These are phyloP conservation scores for Monosporascus sp. DNA, from an alignment of 2,329 filamentous ascomycete genomes.

Conservation along the genomic window DNA sequence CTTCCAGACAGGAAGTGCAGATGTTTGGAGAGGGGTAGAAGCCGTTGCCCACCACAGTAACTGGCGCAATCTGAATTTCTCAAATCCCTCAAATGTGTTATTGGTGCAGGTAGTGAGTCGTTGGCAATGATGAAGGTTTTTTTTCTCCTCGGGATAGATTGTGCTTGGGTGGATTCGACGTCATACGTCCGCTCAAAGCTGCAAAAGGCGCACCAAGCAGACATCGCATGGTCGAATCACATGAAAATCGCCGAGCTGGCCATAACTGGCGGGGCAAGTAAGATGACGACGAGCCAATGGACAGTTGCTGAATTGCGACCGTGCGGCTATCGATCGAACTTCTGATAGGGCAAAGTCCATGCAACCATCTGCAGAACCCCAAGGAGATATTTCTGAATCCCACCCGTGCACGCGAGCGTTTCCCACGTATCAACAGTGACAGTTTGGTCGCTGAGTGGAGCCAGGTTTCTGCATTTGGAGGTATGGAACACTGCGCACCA, in stretches of 20 bases:
- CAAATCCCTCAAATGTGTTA: too few relatives aligned
- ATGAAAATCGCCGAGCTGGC: constrained; percentile 6
- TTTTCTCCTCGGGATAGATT: too few relatives aligned
- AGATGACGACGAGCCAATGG: constrained; percentile 25
- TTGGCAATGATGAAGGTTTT: too few relatives aligned
- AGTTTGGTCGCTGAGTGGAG: background rate
- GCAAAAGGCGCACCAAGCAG: constrained; percentile 9
- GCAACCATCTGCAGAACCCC: constrained; percentile 12
- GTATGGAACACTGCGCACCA: background rate
- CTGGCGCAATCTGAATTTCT: too few relatives aligned
- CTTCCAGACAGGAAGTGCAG: too few relatives aligned
- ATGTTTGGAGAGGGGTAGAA: too few relatives aligned
- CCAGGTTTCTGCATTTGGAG: constrained; percentile 13
- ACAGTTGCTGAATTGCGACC: constrained; percentile 15
- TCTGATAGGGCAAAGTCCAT: constrained; percentile 18
- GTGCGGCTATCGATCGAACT: constrained; percentile 25
- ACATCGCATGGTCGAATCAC: constrained; percentile 13
- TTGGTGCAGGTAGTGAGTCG: too few relatives aligned
- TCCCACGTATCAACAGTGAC: background rate
- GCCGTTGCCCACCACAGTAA: too few relatives aligned
- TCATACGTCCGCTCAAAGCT: constrained; percentile 7
- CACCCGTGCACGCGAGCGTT: background rate
- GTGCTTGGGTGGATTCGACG: background rate
- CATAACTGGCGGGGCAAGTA: constrained; percentile 18
- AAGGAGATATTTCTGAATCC: constrained; percentile 7